Conservation (phyloP, 768 basidiomycete species). For the Leccinum subgranulosum region DNA sequence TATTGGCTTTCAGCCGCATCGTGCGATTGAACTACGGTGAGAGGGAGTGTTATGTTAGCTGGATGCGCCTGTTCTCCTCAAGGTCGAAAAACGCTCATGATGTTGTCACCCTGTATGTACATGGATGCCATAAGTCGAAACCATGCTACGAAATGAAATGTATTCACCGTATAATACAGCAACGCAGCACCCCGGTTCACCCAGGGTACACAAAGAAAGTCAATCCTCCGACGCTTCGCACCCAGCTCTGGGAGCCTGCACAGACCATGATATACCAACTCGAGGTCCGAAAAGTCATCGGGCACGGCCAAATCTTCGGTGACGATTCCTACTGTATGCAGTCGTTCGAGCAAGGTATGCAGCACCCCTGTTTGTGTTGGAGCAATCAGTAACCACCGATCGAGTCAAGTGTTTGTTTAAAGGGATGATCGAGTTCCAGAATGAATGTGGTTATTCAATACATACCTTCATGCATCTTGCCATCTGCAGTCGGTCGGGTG, state of each 20-base stretch:
- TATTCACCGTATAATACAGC: slow-evolving; percentile 83
- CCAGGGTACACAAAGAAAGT: slow-evolving; percentile 83
- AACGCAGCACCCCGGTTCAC: slow-evolving; percentile 75
- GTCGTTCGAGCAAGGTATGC: slow-evolving; percentile 48
- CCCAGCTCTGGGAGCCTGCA: slow-evolving; percentile 53
- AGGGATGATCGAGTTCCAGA: neutral
- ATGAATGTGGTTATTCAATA: neutral
- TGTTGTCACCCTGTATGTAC: slow-evolving; percentile 87
- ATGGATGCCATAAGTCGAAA: neutral
- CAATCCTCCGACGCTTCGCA: slow-evolving; percentile 67
- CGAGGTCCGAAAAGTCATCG: slow-evolving; percentile 61
- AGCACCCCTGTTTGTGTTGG: slow-evolving; percentile 53
- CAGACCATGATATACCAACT: slow-evolving; percentile 79
- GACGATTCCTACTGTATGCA: slow-evolving; percentile 61
- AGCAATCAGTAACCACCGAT: neutral
- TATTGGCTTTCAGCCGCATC: slow-evolving; percentile 79
- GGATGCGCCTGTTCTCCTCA: neutral
- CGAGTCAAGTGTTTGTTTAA: neutral
- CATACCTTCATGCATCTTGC: slow-evolving; percentile 68
- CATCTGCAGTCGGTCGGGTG: slow-evolving; percentile 70
- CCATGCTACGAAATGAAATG: slow-evolving; percentile 16
- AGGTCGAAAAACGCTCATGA: slow-evolving; percentile 48
- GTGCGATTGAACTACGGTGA: slow-evolving; percentile 78
- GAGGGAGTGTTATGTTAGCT: neutral
- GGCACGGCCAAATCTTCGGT: slow-evolving; percentile 79